These are phyloP conservation scores for Mycosphaerella sp. DNA, from an alignment of 2,329 filamentous ascomycete genomes.

Conservation along the genomic window DNA sequence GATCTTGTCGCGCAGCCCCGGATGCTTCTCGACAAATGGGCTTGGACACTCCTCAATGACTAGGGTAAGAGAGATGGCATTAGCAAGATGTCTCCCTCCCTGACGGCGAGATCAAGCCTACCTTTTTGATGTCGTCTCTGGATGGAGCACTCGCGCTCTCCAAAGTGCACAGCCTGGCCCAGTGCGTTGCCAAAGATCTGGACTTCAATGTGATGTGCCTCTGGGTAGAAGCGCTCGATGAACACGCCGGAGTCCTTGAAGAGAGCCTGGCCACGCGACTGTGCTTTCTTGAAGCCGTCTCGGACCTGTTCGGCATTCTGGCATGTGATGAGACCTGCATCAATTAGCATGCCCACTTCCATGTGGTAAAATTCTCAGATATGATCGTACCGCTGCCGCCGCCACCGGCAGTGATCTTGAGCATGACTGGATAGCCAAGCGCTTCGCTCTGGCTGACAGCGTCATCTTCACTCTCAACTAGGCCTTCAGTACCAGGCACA, in stretches of 20 bases:
- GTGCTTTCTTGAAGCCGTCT: slow-evolving; percentile 53
- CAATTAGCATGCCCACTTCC: slow-evolving; percentile 30
- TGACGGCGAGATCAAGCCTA: no score
- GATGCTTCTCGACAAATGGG: slow-evolving; percentile 52
- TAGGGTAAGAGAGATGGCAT: no score
- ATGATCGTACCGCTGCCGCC: slow-evolving; percentile 48
- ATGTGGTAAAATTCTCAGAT: neutral
- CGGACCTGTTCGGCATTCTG: slow-evolving; percentile 61
- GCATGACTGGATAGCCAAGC: slow-evolving; percentile 49
- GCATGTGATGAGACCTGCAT: slow-evolving; percentile 79
- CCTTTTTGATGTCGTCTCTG: slow-evolving; percentile 79
- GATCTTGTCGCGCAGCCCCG: slow-evolving; percentile 56
- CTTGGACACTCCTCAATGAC: slow-evolving; percentile 85
- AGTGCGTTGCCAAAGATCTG: slow-evolving; percentile 81
- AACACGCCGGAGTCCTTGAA: slow-evolving; percentile 79
- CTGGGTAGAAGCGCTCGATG: slow-evolving; percentile 74
- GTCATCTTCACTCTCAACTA: slow-evolving; percentile 45
- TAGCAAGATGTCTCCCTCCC: no score
- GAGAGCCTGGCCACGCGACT: slow-evolving; percentile 67
- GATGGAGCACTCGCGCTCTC: slow-evolving; percentile 82
- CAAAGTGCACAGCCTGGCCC: slow-evolving; percentile 74
- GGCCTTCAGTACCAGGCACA: slow-evolving; percentile 48
- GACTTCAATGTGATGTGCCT: slow-evolving; percentile 79
- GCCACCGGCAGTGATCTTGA: slow-evolving; percentile 55
- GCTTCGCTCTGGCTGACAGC: slow-evolving; percentile 41